Base-by-base conservation (phyloP, 2,329 filamentous ascomycete genomes). In the Colletotrichum neosansevieriae region DNA sequence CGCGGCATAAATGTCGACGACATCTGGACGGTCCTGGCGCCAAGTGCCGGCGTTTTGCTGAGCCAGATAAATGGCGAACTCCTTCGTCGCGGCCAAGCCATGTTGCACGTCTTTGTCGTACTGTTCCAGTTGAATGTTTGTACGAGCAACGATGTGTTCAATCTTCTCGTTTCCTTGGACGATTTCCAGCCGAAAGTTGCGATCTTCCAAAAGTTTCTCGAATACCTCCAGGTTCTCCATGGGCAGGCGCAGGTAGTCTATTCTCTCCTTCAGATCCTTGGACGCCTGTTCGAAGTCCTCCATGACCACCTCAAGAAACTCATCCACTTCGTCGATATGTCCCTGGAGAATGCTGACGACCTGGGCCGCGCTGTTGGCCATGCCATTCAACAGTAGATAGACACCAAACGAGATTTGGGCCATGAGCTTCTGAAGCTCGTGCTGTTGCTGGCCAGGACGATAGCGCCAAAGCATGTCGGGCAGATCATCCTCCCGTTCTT, bases 381-480 rank as follows among this genome's bases (percentile, higher is more conserved):
- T 88, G 69, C 91, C 90, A 74, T 94, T 91, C 63, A 97, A 88
- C 65, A 98, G 82, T 50, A 98, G 84, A 78, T 98, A 94, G 42
- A 98, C 91, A 19, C 96, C 95, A 78, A 98, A 98, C 1, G 94
- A 91, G 73, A 98, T 94, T 79, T 98, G 95, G 15, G 95, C 91
- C 76, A 97, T 88, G 56, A 98, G 88, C 81, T 98, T 98, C 84
- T 91, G 91, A 68, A 98, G 83, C 71, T 97, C 94, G 76, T 98
- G 96, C 75, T 94, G 91, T 74, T 89, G 88, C 76, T 96, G 93
- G 49, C 89, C 89, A 0, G 89, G 86, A 60, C 90, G 89, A 77
- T 92, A 90, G 66, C 91, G 89, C 94, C 94, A 97, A 76, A 88
- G 81, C 56, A 90, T 87, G 59, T 89, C 90, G 76, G 93, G 92